Base-by-base conservation (phyloP, 306 rosid genomes). In the Calophaca sinica region DNA sequence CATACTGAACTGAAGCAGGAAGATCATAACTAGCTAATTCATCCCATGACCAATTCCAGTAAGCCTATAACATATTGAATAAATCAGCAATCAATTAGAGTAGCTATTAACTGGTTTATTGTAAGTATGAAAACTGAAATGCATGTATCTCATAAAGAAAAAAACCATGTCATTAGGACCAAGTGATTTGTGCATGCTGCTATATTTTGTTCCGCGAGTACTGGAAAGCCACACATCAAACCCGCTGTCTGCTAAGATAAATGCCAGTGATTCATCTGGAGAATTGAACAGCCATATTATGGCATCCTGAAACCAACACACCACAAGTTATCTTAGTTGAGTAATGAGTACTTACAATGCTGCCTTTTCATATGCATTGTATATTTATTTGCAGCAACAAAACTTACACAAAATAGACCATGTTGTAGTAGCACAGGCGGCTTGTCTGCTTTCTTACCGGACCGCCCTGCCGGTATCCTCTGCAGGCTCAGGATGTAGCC, bases 21-120 rank as follows among this genome's bases (percentile, higher is more conserved):
- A 94, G 88, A 72, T 94, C 97, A 72, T 88, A 84, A 33, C 87
- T 79, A 8, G 78, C 86, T 44, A 94, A 81, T 77, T 91, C 96
- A 87, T 91, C 94, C 94, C 94, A 94, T 63, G 98, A 84, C 96
- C 98, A 94, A 29, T 94, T 71, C 98, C 94, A 94, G 46, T 84
- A 94, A 35, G 74, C 83, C 98, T 93, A 82, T 6, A 53, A 70
- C 48, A 49, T 15, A 29, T 36, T 35, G 15, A n/a, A 72, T 5
- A 69, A 20, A 20, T 1, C 26, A 51, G 7, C 55, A 15, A 50
- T 66, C 35, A 10, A 9, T 20, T 3, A 33, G 3, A 60, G 12
- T 4, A 35, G 7, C 33, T 4, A 58, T 29, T 26, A 52, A 28
- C 11, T 38, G 5, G 33, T 7, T 65, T 26, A 54, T 8, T 6